Base-by-base conservation (phyloP, 2,329 filamentous ascomycete species). In the Nigrograna mackinnonii region DNA sequence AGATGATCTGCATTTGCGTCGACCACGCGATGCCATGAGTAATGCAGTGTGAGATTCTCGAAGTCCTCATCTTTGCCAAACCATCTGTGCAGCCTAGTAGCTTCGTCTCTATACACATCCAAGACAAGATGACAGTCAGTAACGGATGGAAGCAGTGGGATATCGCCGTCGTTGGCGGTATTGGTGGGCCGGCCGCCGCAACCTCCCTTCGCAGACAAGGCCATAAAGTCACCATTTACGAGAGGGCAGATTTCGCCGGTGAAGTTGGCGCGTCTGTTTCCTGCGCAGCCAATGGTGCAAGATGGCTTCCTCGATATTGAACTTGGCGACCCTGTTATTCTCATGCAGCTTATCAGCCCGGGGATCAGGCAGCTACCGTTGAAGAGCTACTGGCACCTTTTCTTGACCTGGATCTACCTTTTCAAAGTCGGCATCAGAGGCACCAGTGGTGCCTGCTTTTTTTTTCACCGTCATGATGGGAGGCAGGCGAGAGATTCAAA, bases 241-340 rank as follows among this genome's bases (percentile, higher is more conserved):
- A 86, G 58, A 78, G 79, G 26, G 74, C 78, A 22, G 82, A 87
- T 60, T 87, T 82, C 51, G 83, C 77, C 0, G 83, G 84, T 12
- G 85, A 88, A 59, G 83, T 85, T 0, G 85, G 85, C 9, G 62
- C 62, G 24, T 64, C 62, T 3, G 50, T 65, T 2, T 62, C 58
- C 3, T 87, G 84, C 53, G 85, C 85, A 1, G 83, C 85, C 7
- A 88, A 88, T 54, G 85, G 84, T 6, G 85, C 84, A 1, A 75
- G 82, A 35, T 88, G 84, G 84, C 69, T 88, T 6, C 78, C 85
- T 87, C 1, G 80, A 87, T 54, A 72, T 87, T 2, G 69, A 69
- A 12, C 81, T 81, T 54, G 85, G 84, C 6, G 79, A 86, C 43
- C 83, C 83, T 0, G 84, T 88, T 2, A 70, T 87, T 1, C 67